These are phyloP conservation scores for Leishmania amazonensis DNA, from an alignment of 208 protist genomes.

Conservation along the genomic window DNA sequence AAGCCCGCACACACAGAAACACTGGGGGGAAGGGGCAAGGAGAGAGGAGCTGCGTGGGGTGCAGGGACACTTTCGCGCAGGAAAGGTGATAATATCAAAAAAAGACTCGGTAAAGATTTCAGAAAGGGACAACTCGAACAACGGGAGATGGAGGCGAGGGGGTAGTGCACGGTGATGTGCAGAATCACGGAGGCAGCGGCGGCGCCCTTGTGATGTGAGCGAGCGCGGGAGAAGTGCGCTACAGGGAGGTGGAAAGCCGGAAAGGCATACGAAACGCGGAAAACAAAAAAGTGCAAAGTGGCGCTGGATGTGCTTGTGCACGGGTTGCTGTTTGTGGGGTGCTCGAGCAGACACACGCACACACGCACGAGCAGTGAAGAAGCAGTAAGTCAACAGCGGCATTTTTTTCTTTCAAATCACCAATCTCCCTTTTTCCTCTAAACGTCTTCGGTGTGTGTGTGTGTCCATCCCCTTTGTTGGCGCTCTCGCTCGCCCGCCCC, in stretches of 20 bases:
- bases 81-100: background rate
- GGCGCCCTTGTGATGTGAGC: background rate
- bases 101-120: background rate
- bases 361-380: no score
- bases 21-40: no score
- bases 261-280: background rate
- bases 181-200: background rate
- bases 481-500: no score
- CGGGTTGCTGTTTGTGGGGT: background rate
- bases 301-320: background rate
- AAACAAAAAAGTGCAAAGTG: background rate
- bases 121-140: background rate
- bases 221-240: background rate
- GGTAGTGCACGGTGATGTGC: background rate
- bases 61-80: no score
- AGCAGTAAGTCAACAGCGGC: no score
- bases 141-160: background rate
- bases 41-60: no score
- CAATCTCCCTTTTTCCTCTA: background rate
- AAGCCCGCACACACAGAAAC: no score
- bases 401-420: no score
- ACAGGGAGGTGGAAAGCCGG: background rate
- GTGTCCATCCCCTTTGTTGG: background rate
- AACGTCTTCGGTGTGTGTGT: slow-evolving; percentile 4
- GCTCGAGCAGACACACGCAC: background rate